Percentiles rank a stretch among this genome's conserved stretches.
Evolutionary conservation across 108 stramenopile genomes (phyloP).

Genomic region (Cafeteria roenbergensis): DNA sequence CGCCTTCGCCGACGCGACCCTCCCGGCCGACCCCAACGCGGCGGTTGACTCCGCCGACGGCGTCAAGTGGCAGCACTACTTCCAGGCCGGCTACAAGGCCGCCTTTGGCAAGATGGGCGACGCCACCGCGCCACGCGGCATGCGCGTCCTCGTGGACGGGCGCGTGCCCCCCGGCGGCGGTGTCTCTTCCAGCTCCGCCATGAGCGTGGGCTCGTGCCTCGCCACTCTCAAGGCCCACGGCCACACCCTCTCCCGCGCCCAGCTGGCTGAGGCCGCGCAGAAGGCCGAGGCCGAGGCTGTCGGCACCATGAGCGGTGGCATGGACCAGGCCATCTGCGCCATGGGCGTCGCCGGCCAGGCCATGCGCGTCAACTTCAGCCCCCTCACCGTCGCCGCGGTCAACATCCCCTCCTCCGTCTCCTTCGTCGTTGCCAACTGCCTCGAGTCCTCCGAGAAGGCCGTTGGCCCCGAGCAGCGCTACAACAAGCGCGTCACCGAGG

Average conservation of each 20-base stretch:
- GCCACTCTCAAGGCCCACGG: background rate
- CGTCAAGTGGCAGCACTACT: conserved; percentile 3
- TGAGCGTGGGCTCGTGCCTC: conserved; percentile 11
- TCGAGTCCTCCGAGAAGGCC: conserved; percentile 5
- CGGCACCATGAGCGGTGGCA: conserved; percentile 15
- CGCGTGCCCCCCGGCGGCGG: conserved; percentile 17
- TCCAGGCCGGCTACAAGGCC: conserved; percentile 5
- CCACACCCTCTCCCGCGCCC: background rate
- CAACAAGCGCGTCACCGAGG: conserved; percentile 11
- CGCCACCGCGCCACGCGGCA: background rate
- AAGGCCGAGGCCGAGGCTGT: conserved; percentile 14
- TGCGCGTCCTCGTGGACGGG: conserved; percentile 7
- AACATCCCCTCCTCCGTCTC: background rate
- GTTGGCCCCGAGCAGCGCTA: background rate
- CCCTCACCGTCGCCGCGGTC: conserved; percentile 8
- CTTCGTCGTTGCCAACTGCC: conserved; percentile 9
- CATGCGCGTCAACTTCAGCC: conserved; percentile 10
- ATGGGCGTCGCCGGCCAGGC: conserved; percentile 11
- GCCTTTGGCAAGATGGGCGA: background rate
- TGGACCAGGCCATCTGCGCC: conserved; percentile 24
- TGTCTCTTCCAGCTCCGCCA: conserved; percentile 15
- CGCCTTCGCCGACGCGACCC: background rate
- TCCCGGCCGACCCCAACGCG: conserved; percentile 2
- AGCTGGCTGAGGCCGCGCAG: background rate
- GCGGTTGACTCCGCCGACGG: background rate